phyloP scores from a whole-genome alignment of 73 alveolate species.

The Halteria grandinella region DNA sequence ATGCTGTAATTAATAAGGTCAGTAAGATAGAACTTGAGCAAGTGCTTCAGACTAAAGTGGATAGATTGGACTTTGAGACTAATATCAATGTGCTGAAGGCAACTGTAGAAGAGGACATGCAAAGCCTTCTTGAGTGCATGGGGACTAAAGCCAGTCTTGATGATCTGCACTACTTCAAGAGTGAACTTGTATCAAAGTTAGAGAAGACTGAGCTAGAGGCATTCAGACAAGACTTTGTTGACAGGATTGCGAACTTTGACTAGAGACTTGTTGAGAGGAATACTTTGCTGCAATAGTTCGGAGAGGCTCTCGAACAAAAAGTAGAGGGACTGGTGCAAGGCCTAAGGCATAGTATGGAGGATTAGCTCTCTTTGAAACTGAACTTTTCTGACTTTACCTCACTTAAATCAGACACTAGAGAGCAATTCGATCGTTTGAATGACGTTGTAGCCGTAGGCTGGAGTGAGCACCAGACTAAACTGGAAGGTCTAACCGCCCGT shows the following conservation, averaged over 20 bases:
- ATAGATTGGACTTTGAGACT: not conserved
- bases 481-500: not conserved
- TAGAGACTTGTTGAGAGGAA: conserved; percentile 10
- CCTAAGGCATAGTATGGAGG: not conserved
- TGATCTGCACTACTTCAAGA: conserved; percentile 25
- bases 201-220: conserved; percentile 11
- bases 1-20: conserved; percentile 13
- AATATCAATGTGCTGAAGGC: not conserved
- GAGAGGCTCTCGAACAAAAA: not conserved
- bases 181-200: conserved; percentile 4
- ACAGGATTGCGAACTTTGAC: conserved; percentile 6
- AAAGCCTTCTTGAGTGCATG: not conserved
- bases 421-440: conserved; percentile 7
- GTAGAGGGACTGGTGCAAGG: not conserved
- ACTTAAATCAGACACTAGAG: conserved; percentile 11
- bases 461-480: not conserved
- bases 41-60: not conserved
- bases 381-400: not conserved
- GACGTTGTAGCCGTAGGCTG: not conserved
- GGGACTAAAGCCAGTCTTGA: conserved; percentile 5
- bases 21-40: conserved; percentile 14
- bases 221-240: conserved; percentile 36
- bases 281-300: not conserved
- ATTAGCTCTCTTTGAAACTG: not conserved
- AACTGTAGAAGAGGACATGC: not conserved